phyloP scores from a whole-genome alignment of 1,284 basidiomycete genomes.

The Athelia psychrophila region DNA sequence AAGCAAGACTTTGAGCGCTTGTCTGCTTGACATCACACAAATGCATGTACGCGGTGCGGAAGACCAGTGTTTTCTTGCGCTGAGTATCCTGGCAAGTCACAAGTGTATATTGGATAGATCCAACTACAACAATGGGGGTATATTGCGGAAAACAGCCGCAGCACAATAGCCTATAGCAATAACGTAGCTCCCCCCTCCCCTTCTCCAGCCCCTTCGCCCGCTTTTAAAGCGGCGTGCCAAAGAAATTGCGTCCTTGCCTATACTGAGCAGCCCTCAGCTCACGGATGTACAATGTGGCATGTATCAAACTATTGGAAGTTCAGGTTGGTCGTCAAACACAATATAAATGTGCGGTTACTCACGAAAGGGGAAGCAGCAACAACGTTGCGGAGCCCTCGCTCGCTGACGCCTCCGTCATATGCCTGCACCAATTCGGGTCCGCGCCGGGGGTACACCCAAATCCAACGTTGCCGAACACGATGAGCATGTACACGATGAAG shows the following conservation, averaged over 20 bases:
- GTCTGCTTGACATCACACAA: too few relatives aligned
- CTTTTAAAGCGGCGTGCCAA: not conserved
- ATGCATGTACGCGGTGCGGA: too few relatives aligned
- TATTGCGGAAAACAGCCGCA: too few relatives aligned
- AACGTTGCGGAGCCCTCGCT: not conserved
- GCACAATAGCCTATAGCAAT: too few relatives aligned
- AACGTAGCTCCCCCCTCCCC: too few relatives aligned
- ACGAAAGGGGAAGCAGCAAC: not conserved
- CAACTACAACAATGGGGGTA: too few relatives aligned
- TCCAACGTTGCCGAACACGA: constrained; percentile 1
- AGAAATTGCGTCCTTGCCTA: not conserved
- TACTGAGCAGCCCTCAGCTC: not conserved
- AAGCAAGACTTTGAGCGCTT: too few relatives aligned
- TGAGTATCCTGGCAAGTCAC: too few relatives aligned
- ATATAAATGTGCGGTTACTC: not conserved
- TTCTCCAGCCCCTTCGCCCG: too few relatives aligned
- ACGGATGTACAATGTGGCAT: not conserved
- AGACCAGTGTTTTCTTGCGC: too few relatives aligned
- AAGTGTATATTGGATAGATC: too few relatives aligned
- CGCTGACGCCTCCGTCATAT: not conserved
- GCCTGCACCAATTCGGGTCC: not conserved
- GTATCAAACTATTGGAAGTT: not conserved
- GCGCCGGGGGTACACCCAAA: not conserved
- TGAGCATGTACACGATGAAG: not conserved
- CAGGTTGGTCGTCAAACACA: not conserved